Evolutionary conservation across 208 protist species (phyloP).

Genomic region (Chromosphaera perkinsii): DNA sequence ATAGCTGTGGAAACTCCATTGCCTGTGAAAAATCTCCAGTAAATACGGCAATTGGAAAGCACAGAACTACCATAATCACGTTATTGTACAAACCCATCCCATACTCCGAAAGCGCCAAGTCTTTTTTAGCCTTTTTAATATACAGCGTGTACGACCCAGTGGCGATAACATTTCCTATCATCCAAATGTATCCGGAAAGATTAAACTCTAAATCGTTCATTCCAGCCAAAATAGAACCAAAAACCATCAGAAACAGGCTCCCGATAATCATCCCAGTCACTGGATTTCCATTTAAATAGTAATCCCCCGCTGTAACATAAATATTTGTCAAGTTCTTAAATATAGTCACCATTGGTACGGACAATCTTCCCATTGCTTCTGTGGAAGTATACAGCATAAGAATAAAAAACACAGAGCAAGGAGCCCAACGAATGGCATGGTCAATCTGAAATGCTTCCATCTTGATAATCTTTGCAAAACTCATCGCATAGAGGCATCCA

Average conservation of each 20-base stretch:
- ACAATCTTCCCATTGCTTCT: constrained; percentile 8
- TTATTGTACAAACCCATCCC: constrained; percentile 39
- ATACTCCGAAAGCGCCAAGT: constrained; percentile 16
- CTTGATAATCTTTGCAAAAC: not conserved
- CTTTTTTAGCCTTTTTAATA: constrained; percentile 17
- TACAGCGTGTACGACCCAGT: constrained; percentile 21
- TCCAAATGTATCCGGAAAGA: constrained; percentile 30
- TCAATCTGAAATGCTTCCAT: not conserved
- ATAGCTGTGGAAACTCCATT: constrained; percentile 5
- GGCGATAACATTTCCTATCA: constrained; percentile 10
- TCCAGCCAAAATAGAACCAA: constrained; percentile 23
- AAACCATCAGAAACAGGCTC: constrained; percentile 2
- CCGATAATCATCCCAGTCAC: constrained; percentile 9
- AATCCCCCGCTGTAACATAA: constrained; percentile 22
- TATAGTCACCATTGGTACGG: constrained; percentile 31
- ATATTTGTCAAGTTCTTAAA: constrained; percentile 38
- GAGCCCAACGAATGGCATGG: not conserved
- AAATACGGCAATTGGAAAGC: not conserved
- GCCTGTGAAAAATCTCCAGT: constrained; percentile 5
- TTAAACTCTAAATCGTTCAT: constrained; percentile 13
- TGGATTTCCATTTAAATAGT: constrained; percentile 18
- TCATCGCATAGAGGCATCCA: not conserved
- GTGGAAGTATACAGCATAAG: constrained; percentile 29
- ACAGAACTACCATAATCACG: not conserved
- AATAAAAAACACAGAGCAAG: constrained; percentile 23